Base-by-base conservation (phyloP, 768 basidiomycete genomes). In the Hemileccinum rubropunctum region DNA sequence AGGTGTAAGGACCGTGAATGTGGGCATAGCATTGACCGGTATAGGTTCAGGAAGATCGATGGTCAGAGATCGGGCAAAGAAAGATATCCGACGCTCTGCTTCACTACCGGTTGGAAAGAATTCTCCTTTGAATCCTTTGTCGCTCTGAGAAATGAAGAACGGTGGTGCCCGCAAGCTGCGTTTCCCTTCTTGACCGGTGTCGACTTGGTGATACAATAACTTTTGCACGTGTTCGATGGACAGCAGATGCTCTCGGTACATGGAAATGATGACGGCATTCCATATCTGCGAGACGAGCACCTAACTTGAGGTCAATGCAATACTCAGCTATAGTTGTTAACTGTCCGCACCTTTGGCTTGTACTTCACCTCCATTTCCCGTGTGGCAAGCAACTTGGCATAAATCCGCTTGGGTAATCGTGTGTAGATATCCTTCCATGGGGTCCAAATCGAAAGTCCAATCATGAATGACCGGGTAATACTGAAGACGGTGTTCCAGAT, bases 211-310 rank as follows among this genome's bases (percentile, higher is more conserved):
- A 60, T 99, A 98, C 9, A 98, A 82, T 11, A 98, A 73, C 67
- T 95, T 97, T 73, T 99, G 97, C 36, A 99, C 95, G 61, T 99
- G 97, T 59, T 98, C 94, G 63, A 99, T 99, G 42, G 95, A 98
- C 32, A 98, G 76, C n/a, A 99, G 70, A 66, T 98, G 97, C 68
- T 99, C 97, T 63, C 97, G 86, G 71, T 98, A 99, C 97, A 99
- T 99, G 13, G 95, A 98, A 58, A 99, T 98, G 72, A 99, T 97
- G 72, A 99, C 86, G 20, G 97, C 97, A 66, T 99, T 99, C 97
- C 97, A 98, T 48, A 99, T 95, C 71, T 98, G 97, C 14, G 95
- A 97, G 38, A 99, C 95, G 35, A 99, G 80, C 34, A 99, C 93
- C 91, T 93, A 47, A 28, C 21, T 21, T 32, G 54, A 42, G 54